Conservation (phyloP, 1,139 yeast genomes). For the Meyerozyma guilliermondii region DNA sequence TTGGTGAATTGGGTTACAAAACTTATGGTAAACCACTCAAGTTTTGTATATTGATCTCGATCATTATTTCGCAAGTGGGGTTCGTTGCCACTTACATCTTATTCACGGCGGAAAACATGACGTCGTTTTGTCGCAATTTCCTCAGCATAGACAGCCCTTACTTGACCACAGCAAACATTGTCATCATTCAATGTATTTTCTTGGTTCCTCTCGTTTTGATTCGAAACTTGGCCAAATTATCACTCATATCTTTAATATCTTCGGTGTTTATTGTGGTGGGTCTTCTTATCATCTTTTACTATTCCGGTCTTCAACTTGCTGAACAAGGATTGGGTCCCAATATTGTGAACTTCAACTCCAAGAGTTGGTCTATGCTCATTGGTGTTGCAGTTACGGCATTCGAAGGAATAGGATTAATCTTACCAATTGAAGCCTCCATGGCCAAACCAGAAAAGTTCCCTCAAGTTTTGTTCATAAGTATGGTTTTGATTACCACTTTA, state of each 20-base stretch:
- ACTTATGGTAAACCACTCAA: slow-evolving; percentile 61
- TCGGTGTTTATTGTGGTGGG: slow-evolving; percentile 64
- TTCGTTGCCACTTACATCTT: slow-evolving; percentile 74
- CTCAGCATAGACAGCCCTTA: slow-evolving; percentile 52
- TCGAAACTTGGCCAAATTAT: slow-evolving; percentile 66
- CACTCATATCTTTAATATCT: slow-evolving; percentile 62
- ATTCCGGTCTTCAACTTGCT: slow-evolving; percentile 43
- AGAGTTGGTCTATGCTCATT: slow-evolving; percentile 65
- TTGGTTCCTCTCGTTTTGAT: slow-evolving; percentile 67
- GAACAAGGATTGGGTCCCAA: slow-evolving; percentile 47
- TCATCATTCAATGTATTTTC: slow-evolving; percentile 50
- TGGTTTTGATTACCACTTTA: slow-evolving; percentile 52
- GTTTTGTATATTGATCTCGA: slow-evolving; percentile 53
- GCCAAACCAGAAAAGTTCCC: slow-evolving; percentile 68
- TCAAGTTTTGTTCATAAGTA: slow-evolving; percentile 53
- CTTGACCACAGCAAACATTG: slow-evolving; percentile 30
- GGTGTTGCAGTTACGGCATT: slow-evolving; percentile 81
- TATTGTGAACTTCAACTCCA: slow-evolving; percentile 48
- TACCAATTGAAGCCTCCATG: slow-evolving; percentile 78
- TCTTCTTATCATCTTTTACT: slow-evolving; percentile 56
- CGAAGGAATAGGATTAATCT: slow-evolving; percentile 74
- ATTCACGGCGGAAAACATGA: slow-evolving; percentile 65
- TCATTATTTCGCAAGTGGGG: slow-evolving; percentile 67
- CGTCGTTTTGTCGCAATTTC: slow-evolving; percentile 38
- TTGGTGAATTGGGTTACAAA: slow-evolving; percentile 67